A percentile compares a stretch with the other conserved stretches of the same genome.
Evolutionary conservation across 2,329 filamentous ascomycete genomes (phyloP).

Genomic region (Fonsecaea monophora): DNA sequence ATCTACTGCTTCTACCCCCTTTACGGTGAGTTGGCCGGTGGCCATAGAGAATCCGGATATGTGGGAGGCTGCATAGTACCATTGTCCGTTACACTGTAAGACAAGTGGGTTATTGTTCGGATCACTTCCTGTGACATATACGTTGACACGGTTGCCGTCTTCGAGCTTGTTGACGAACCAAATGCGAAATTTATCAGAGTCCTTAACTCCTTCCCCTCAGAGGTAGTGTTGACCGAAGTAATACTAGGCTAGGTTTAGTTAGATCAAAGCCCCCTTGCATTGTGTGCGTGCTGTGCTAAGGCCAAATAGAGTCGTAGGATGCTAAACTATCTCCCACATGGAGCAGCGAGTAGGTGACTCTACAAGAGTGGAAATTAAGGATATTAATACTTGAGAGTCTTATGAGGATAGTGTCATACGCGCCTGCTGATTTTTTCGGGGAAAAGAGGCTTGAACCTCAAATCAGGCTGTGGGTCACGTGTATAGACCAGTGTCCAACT

Average conservation of each 20-base stretch:
- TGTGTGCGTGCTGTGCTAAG: too few relatives aligned
- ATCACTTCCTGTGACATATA: conserved; percentile 13
- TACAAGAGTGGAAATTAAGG: neutral
- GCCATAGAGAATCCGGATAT: too few relatives aligned
- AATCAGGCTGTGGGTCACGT: neutral
- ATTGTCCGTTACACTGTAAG: conserved; percentile 9
- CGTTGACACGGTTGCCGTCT: conserved; percentile 5
- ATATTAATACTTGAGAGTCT: neutral
- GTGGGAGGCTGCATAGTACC: conserved; percentile 3
- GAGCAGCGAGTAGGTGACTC: neutral
- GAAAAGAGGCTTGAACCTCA: neutral
- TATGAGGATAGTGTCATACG: conserved; percentile 3
- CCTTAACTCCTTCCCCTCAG: too few relatives aligned
- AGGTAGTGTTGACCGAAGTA: too few relatives aligned
- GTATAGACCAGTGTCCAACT: neutral
- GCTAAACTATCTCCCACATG: conserved; percentile 2
- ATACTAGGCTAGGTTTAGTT: too few relatives aligned
- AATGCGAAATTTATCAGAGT: conserved; percentile 12
- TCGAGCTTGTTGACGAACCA: conserved; percentile 9
- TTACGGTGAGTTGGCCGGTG: too few relatives aligned
- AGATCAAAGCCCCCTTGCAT: too few relatives aligned
- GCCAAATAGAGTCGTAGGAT: too few relatives aligned
- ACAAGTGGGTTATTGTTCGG: conserved; percentile 15
- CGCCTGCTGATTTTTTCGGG: neutral
- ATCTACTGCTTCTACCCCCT: too few relatives aligned